phyloP scores from a whole-genome alignment of 495 filamentous ascomycete genomes.

The Hypoxylon fragiforme region DNA sequence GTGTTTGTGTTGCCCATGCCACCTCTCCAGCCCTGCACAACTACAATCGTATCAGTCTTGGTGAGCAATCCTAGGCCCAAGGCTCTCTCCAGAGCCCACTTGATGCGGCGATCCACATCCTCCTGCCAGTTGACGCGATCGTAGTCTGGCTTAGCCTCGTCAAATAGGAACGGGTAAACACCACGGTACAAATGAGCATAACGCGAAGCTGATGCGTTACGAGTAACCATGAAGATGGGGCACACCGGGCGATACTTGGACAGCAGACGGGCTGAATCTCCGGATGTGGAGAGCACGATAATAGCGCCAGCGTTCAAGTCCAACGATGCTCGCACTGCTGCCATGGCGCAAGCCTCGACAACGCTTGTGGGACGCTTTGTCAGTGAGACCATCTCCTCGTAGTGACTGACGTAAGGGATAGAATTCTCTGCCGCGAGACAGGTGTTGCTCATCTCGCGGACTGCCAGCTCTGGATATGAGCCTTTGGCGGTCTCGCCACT shows the following conservation, averaged over 20 bases:
- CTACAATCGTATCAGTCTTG: constrained; percentile 83
- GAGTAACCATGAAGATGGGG: constrained; percentile 98
- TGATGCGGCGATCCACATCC: constrained; percentile 94
- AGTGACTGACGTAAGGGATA: constrained; percentile 93
- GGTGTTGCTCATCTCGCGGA: constrained; percentile 96
- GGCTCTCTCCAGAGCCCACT: constrained; percentile 88
- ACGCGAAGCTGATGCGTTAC: constrained; percentile 78
- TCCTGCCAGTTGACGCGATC: constrained; percentile 88
- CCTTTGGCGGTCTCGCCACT: constrained; percentile 99
- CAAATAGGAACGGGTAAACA: constrained; percentile 95
- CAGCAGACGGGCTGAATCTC: constrained; percentile 87
- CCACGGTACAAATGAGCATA: constrained; percentile 96
- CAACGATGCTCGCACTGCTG: constrained; percentile 88
- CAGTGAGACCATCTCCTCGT: constrained; percentile 88
- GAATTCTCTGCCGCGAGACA: constrained; percentile 94
- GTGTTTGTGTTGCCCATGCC: constrained; percentile 99
- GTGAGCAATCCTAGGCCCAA: constrained; percentile 80
- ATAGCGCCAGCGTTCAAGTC: constrained; percentile 96
- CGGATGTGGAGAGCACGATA: constrained; percentile 88
- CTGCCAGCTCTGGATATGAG: constrained; percentile 87
- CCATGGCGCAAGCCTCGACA: constrained; percentile 91
- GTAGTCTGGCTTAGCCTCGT: constrained; percentile 93
- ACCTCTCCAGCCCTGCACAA: constrained; percentile 97
- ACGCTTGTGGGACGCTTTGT: constrained; percentile 79
- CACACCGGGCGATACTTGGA: constrained; percentile 98